Conservation (phyloP, 2,329 filamentous ascomycete genomes). For the Nannizziopsis arthrosporioides region DNA sequence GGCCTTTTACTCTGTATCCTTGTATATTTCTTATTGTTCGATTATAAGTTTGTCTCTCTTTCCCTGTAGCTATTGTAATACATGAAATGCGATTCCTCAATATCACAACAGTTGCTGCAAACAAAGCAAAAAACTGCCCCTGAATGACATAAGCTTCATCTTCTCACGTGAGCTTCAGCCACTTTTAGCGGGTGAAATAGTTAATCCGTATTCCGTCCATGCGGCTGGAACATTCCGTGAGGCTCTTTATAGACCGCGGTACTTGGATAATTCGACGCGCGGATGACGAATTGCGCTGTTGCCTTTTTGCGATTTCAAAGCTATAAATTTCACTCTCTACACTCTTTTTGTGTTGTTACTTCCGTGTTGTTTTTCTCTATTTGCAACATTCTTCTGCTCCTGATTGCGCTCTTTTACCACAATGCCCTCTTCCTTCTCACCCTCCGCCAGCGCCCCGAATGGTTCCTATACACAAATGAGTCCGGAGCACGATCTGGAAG, state of each 20-base stretch:
- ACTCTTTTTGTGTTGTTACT: background rate
- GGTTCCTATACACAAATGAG: constrained; percentile 30
- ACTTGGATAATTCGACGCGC: background rate
- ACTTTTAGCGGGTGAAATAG: background rate
- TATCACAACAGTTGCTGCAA: too few species aligned
- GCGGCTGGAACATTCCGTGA: constrained; percentile 8
- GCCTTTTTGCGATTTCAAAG: background rate
- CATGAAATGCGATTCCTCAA: too few species aligned
- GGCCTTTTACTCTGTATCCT: background rate
- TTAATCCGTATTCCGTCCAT: background rate
- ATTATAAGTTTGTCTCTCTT: background rate
- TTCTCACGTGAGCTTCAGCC: too few species aligned
- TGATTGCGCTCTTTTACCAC: background rate
- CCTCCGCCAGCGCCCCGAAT: constrained; percentile 6
- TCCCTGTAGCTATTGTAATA: background rate
- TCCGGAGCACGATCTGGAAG: constrained; percentile 61
- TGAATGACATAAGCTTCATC: too few species aligned
- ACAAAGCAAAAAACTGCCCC: too few species aligned
- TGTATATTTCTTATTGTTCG: background rate
- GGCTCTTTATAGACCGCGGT: constrained; percentile 3
- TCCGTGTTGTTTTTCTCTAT: background rate
- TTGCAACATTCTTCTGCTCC: background rate
- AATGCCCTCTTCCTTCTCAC: constrained; percentile 8
- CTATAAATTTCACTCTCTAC: too few species aligned
- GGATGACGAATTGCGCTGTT: constrained; percentile 5